These are phyloP conservation scores for Glebionis coronaria DNA, from an alignment of 129 eudicot species.

Conservation along the genomic window DNA sequence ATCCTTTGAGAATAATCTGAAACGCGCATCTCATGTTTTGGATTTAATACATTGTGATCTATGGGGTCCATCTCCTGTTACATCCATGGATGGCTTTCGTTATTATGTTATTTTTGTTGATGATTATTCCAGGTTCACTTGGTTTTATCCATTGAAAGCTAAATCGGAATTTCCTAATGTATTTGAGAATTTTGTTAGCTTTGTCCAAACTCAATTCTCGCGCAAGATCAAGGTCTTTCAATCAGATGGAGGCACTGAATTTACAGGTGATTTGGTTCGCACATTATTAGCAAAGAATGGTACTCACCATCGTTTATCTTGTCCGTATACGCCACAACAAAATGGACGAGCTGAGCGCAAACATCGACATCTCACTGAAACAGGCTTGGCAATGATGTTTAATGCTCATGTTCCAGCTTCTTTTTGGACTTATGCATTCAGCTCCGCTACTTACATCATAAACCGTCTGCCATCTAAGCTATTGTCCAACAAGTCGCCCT, in stretches of 20 bases:
- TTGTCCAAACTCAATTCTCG: background rate
- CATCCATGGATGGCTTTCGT: background rate
- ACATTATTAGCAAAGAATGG: background rate
- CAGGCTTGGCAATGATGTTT: background rate
- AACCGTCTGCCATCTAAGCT: background rate
- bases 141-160: background rate
- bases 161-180: background rate
- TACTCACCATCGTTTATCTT: background rate
- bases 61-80: too few relatives aligned
- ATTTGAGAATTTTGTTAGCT: background rate
- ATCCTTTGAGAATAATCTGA: background rate
- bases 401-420: too few relatives aligned
- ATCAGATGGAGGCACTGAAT: background rate
- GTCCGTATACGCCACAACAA: background rate
- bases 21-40: background rate
- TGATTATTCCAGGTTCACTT: background rate
- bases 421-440: too few relatives aligned
- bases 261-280: background rate
- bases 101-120: background rate
- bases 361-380: background rate
- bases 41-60: background rate
- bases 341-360: background rate
- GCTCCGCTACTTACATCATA: too few relatives aligned
- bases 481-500: background rate
- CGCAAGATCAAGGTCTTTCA: background rate